These are phyloP conservation scores for Epicoccum nigrum DNA, from an alignment of 2,329 filamentous ascomycete genomes.

Conservation along the genomic window DNA sequence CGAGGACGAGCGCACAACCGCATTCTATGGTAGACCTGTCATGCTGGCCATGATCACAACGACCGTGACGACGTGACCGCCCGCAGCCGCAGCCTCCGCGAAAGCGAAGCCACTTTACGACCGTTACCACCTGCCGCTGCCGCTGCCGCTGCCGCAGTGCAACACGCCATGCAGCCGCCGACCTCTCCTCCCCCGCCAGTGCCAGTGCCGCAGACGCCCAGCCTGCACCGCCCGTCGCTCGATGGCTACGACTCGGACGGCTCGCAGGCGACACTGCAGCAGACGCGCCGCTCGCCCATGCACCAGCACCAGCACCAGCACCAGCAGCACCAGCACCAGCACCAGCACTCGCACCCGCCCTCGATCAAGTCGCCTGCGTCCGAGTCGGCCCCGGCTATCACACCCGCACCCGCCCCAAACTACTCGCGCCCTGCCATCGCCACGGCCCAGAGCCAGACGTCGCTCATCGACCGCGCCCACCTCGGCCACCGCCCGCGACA, in stretches of 20 bases:
- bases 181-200: conserved; percentile 43
- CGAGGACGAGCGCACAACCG: neutral
- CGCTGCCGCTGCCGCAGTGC: neutral
- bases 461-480: conserved; percentile 19
- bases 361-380: conserved; percentile 34
- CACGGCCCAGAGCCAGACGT: conserved; percentile 34
- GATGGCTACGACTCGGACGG: conserved; percentile 50
- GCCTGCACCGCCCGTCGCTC: conserved; percentile 33
- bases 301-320: conserved; percentile 24
- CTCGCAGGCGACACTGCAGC: conserved; percentile 47
- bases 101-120: neutral
- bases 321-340: no score
- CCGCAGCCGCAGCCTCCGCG: neutral
- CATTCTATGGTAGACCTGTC: conserved; percentile 3
- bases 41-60: conserved; percentile 15
- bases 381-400: conserved; percentile 24
- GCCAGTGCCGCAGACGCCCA: conserved; percentile 43
- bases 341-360: conserved; percentile 25
- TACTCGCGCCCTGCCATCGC: conserved; percentile 46
- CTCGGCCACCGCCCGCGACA: conserved; percentile 67
- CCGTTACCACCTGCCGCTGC: neutral
- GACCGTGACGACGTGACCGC: conserved; percentile 7
- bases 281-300: conserved; percentile 46
- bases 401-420: conserved; percentile 39
- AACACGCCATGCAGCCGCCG: conserved; percentile 37